phyloP scores from a whole-genome alignment of 177 flowering plant genomes.

The Telopea speciosissima region DNA sequence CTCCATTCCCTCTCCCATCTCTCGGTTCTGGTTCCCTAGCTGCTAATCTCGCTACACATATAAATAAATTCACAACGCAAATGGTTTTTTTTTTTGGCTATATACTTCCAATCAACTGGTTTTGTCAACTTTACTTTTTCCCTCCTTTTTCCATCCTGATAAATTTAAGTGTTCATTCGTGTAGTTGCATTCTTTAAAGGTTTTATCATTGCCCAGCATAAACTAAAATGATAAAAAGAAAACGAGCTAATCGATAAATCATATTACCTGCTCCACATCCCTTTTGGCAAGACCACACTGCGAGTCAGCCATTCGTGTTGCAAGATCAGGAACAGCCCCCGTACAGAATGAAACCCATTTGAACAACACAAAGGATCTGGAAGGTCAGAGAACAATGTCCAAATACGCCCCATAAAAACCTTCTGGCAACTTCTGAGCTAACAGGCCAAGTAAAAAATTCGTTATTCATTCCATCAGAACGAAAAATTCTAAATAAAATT shows the following conservation, averaged over 20 bases:
- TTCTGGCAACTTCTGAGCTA: slow-evolving; percentile 9
- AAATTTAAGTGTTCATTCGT: neutral
- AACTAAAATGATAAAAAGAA: neutral
- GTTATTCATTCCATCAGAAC: slow-evolving; percentile 11
- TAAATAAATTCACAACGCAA: too few species aligned
- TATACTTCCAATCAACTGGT: neutral
- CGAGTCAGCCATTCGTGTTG: slow-evolving; percentile 18
- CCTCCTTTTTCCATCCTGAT: neutral
- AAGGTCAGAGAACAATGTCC: slow-evolving; percentile 5
- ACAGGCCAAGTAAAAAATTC: slow-evolving; percentile 4
- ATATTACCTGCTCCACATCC: slow-evolving; percentile 19
- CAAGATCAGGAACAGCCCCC: slow-evolving; percentile 5
- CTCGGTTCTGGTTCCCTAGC: too few species aligned
- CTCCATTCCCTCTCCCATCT: too few species aligned
- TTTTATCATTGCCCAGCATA: neutral
- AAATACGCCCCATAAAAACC: slow-evolving; percentile 20
- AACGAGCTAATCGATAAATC: neutral
- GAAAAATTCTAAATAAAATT: neutral
- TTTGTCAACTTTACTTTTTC: too few species aligned
- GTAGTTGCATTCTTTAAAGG: neutral
- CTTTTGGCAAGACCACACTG: slow-evolving; percentile 9
- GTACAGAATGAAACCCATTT: slow-evolving; percentile 12
- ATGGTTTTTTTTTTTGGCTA: too few species aligned
- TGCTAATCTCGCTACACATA: too few species aligned
- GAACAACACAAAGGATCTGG: slow-evolving; percentile 8